These are phyloP conservation scores for Paramecium sonneborni DNA, from an alignment of 73 alveolate species.

Conservation along the genomic window DNA sequence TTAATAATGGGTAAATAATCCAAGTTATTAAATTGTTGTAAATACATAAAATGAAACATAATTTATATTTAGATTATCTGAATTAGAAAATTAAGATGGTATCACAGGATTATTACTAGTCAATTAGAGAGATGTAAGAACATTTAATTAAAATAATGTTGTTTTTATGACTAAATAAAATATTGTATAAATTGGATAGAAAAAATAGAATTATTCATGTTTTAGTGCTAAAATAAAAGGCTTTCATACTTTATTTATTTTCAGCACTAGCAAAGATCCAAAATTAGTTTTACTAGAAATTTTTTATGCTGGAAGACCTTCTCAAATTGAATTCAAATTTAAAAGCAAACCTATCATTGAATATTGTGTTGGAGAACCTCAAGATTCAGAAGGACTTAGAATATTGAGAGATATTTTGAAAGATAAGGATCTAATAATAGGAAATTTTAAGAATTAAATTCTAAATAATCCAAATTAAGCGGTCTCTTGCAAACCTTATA, in stretches of 20 bases:
- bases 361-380: constrained; percentile 30
- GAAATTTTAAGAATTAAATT: background rate
- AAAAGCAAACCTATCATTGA: background rate
- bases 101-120: constrained; percentile 23
- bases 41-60: background rate
- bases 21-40: background rate
- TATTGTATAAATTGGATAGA: background rate
- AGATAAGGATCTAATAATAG: background rate
- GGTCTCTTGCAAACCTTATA: background rate
- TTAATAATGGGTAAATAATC: constrained; percentile 36
- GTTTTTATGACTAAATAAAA: constrained; percentile 36
- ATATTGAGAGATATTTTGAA: background rate
- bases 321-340: background rate
- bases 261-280: constrained; percentile 19
- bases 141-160: constrained; percentile 33
- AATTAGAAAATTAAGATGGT: constrained; percentile 40
- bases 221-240: constrained; percentile 6
- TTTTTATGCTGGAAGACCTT: constrained; percentile 16
- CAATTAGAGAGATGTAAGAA: constrained; percentile 42
- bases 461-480: background rate
- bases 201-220: constrained; percentile 22
- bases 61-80: constrained; percentile 40
- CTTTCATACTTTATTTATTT: constrained; percentile 1
- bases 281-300: background rate
- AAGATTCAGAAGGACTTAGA: constrained; percentile 17